phyloP scores from a whole-genome alignment of 208 protist genomes.

The Naegleria fowleri region DNA sequence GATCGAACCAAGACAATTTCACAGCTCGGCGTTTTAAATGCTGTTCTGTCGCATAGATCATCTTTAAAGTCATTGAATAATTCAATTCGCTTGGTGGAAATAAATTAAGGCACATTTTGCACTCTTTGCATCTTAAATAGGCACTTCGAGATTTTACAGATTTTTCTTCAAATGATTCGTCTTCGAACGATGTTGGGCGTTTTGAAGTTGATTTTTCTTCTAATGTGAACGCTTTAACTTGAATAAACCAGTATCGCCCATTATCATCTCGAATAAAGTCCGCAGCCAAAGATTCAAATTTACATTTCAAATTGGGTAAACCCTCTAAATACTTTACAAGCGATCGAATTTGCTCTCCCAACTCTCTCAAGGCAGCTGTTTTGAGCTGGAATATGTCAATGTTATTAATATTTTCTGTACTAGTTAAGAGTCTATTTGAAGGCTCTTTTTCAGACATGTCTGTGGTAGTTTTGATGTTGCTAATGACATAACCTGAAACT shows the following conservation, averaged over 20 bases:
- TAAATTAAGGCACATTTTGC: conserved; percentile 26
- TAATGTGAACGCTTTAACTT: conserved; percentile 2
- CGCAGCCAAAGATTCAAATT: background rate
- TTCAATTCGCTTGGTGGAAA: conserved; percentile 20
- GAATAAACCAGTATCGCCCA: conserved; percentile 14
- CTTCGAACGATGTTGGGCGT: background rate
- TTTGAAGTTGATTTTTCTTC: background rate
- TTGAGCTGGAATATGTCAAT: background rate
- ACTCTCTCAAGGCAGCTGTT: background rate
- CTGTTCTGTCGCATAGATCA: conserved; percentile 33
- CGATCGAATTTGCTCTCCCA: background rate
- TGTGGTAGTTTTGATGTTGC: background rate
- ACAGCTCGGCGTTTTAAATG: conserved; percentile 20
- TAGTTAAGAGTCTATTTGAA: background rate
- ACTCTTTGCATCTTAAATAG: conserved; percentile 14
- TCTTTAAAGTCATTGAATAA: conserved; percentile 32
- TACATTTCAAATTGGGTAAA: background rate
- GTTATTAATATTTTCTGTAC: background rate
- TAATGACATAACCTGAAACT: background rate
- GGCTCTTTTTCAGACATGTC: conserved; percentile 14
- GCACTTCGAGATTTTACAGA: background rate
- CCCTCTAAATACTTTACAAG: conserved; percentile 2
- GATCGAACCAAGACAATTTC: conserved; percentile 29
- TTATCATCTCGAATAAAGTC: conserved; percentile 30
- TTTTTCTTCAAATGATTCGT: background rate